phyloP scores from a whole-genome alignment of 2,329 filamentous ascomycete genomes.

The Alternaria triticimaculans region DNA sequence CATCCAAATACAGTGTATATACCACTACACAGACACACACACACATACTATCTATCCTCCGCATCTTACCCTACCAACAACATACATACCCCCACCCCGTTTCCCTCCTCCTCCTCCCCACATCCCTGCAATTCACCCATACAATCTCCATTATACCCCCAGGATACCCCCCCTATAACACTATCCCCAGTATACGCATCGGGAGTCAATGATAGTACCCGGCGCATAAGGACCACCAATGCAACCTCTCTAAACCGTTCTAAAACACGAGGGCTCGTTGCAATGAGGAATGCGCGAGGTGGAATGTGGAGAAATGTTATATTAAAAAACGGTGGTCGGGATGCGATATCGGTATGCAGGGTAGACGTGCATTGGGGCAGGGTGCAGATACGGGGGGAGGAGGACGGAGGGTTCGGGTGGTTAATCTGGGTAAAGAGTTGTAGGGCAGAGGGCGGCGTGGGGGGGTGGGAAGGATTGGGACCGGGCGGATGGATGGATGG shows the following conservation, averaged over 20 bases:
- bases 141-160: neutral
- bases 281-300: neutral
- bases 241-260: no score
- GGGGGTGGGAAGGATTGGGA: neutral
- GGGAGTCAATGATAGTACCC: conserved; percentile 11
- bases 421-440: neutral
- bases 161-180: conserved; percentile 1
- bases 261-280: no score
- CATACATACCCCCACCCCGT: no score
- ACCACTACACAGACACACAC: no score
- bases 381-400: neutral
- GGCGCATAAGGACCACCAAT: neutral
- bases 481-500: neutral
- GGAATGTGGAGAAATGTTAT: neutral
- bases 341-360: neutral
- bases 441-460: neutral
- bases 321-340: neutral
- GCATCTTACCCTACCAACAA: no score
- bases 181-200: neutral
- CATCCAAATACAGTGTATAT: no score
- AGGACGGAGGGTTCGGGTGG: neutral
- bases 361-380: neutral
- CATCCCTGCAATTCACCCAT: neutral
- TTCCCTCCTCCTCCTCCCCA: neutral
- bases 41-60: no score